Percentiles rank a stretch among this genome's conserved stretches.
Evolutionary conservation across 306 rosid genomes (phyloP).

Genomic region (Castanopsis chinensis): DNA sequence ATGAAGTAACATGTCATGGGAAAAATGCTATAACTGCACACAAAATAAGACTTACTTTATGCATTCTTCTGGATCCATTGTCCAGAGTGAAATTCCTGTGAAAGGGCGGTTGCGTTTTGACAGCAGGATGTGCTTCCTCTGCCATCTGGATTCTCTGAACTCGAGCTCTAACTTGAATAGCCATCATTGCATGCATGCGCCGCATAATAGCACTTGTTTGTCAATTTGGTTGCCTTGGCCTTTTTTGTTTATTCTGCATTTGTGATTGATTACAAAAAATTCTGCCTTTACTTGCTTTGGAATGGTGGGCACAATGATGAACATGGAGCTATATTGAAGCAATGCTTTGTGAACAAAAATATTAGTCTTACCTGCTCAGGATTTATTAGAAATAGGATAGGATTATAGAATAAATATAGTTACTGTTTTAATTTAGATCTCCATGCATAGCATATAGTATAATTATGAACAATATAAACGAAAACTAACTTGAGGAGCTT

Average conservation of each 20-base stretch:
- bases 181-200: constrained; percentile 83
- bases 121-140: constrained; percentile 40
- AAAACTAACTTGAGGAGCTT: background rate
- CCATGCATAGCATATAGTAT: background rate
- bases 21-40: background rate
- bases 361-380: background rate
- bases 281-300: background rate
- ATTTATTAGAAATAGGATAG: background rate
- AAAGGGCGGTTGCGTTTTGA: constrained; percentile 22
- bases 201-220: constrained; percentile 63
- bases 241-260: background rate
- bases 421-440: background rate
- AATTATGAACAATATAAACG: background rate
- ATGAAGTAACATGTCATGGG: too few species aligned
- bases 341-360: background rate
- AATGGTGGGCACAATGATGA: background rate
- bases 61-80: constrained; percentile 12
- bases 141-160: constrained; percentile 60
- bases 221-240: background rate
- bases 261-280: background rate
- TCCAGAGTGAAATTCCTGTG: constrained; percentile 8
- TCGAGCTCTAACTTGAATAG: constrained; percentile 89
- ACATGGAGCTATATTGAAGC: background rate
- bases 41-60: constrained; percentile 32
- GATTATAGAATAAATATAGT: background rate